Evolutionary conservation across 2,329 filamentous ascomycete genomes (phyloP), one percentile per base, ranked within the genome.

Genomic region (Pyrenophora teres): DNA sequence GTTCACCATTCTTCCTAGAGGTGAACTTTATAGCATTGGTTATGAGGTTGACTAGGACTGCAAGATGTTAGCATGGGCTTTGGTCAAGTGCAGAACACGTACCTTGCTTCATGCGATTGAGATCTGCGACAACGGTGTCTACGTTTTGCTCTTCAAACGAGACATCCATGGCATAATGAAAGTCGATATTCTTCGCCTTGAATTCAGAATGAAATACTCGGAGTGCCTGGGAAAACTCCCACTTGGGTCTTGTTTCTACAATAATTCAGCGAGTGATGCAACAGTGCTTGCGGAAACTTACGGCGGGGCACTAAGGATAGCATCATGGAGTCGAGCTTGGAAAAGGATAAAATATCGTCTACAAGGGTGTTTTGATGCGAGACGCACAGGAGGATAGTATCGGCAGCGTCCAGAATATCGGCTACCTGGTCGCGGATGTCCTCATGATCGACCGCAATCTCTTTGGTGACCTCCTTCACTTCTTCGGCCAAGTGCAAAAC

Each of bases 21-120:
- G 77, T 80, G 52, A 80, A 80, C 37, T 80, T 80, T 48, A 80
- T 76, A 0, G 75, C 74, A 43, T 79, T 79, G 2, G 77, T 79
- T 10, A 80, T 70, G 1, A 79, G 56, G 16, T 75, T 75, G 27
- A 74, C 70, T 38, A 79, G 49, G 2, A 80, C 75, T 70, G 23
- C 7, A 10, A 30, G 7, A 7, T 7, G 33, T 69, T 33, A 69
- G 57, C 25, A n/a, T 13, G 5, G 36, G 4, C 3, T n/a, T 27
- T 6, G 1, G 2, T 7, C 16, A 10, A 1, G 3, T 0, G 0
- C 18, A 4, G 13, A 12, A 2, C 8, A 16, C 3, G 40, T 62
- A 68, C 68, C 68, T 65, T 73, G 70, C 44, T 71, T 71, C 69
- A 73, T 72, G 36, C 70, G 60, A 43, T 73, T 73, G 2, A 72